These are phyloP conservation scores for Excoecaria cochinchinensis DNA, from an alignment of 345 rosid genomes.

Conservation along the genomic window DNA sequence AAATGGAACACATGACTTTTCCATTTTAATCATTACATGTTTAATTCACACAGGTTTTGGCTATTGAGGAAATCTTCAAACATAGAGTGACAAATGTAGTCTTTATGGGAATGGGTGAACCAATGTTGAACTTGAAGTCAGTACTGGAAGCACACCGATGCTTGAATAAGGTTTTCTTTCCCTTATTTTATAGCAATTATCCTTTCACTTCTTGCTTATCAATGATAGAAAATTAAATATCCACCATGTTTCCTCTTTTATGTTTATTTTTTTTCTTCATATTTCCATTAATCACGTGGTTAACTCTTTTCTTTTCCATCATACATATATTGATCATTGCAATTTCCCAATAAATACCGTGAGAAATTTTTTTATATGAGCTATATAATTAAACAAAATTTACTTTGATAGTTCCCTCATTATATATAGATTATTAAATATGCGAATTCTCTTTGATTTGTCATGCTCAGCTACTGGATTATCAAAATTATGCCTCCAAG, in stretches of 20 bases:
- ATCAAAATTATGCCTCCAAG: not conserved
- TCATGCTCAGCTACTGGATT: not conserved
- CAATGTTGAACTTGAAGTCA: slow-evolving; percentile 88
- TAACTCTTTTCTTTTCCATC: not conserved
- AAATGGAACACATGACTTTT: not conserved
- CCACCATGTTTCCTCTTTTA: not conserved
- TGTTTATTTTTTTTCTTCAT: not conserved
- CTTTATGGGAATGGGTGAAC: slow-evolving; percentile 99
- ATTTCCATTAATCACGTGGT: not conserved
- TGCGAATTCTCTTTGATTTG: not conserved
- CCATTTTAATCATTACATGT: not conserved
- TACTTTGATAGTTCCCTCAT: not conserved
- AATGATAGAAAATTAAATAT: slow-evolving; percentile 3
- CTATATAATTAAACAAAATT: not conserved
- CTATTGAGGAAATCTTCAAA: slow-evolving; percentile 84
- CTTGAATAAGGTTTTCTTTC: slow-evolving; percentile 69
- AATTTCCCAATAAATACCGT: not conserved
- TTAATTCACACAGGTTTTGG: slow-evolving; percentile 59
- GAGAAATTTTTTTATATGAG: not conserved
- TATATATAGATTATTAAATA: not conserved
- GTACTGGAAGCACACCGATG: slow-evolving; percentile 93
- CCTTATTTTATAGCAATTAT: not conserved
- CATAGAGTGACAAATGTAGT: slow-evolving; percentile 94
- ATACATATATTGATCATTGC: not conserved
- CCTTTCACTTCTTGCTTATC: not conserved